Conservation (phyloP, 2,329 filamentous ascomycete genomes). For the Aureobasidium subglaciale region DNA sequence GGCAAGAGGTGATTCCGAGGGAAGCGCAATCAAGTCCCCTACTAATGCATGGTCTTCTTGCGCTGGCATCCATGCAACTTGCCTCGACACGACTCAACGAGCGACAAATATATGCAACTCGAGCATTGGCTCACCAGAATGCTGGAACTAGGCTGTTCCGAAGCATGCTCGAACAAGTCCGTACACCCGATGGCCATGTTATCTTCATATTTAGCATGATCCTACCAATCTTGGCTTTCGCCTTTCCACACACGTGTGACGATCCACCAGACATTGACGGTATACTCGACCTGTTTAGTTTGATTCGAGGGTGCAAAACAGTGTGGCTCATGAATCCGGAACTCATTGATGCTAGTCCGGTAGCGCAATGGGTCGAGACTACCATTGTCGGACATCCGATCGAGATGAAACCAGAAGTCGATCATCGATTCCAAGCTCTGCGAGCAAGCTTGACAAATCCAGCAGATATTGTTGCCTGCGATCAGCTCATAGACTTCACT, state of each 20-base stretch:
- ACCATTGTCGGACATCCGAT: background rate
- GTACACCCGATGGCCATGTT: conserved; percentile 16
- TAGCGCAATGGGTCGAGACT: conserved; percentile 5
- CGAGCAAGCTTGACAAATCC: conserved; percentile 13
- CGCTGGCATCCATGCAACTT: conserved; percentile 8
- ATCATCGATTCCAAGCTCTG: conserved; percentile 7
- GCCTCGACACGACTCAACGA: conserved; percentile 7
- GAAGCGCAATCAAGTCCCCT: conserved; percentile 11
- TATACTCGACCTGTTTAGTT: conserved; percentile 22
- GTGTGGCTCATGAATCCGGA: conserved; percentile 20
- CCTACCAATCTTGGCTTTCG: conserved; percentile 23
- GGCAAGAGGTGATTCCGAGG: conserved; percentile 3
- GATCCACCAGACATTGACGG: conserved; percentile 20
- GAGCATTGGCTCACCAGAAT: conserved; percentile 25
- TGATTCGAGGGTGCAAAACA: conserved; percentile 21
- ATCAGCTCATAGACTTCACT: background rate
- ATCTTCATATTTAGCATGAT: conserved; percentile 23
- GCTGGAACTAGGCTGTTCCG: conserved; percentile 23
- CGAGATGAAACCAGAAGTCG: background rate
- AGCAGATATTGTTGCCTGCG: conserved; percentile 4
- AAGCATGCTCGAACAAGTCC: conserved; percentile 17
- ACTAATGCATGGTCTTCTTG: conserved; percentile 13
- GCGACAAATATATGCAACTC: conserved; percentile 19
- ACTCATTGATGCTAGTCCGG: conserved; percentile 15
- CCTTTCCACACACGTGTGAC: conserved; percentile 20